phyloP scores from a whole-genome alignment of 192 early-diverging fungal species.

The Linnemannia schmuckeri region DNA sequence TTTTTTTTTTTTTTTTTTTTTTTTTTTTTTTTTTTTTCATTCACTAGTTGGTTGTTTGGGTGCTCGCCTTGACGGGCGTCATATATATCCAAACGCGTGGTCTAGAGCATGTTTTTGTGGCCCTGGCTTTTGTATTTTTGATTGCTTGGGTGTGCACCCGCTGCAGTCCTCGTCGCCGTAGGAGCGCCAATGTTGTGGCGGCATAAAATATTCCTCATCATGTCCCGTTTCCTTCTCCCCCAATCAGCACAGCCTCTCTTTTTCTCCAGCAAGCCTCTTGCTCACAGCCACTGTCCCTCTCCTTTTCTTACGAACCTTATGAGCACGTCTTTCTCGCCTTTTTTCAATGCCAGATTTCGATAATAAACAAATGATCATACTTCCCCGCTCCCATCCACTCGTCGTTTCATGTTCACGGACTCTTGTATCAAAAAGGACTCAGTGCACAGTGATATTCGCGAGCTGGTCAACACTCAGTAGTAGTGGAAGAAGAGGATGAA shows the following conservation, averaged over 20 bases:
- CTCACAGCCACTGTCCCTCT: conserved; percentile 1
- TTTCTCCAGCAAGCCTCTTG: background rate
- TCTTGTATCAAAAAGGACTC: background rate
- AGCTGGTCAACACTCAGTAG: background rate
- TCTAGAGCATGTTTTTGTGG: conserved; percentile 22
- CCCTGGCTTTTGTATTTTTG: conserved; percentile 14
- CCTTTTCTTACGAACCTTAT: background rate
- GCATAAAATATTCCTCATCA: background rate
- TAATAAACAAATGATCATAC: background rate
- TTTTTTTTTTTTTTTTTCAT: background rate
- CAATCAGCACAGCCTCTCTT: background rate
- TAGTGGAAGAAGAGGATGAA: background rate
- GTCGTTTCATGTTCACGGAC: background rate
- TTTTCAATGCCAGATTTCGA: background rate
- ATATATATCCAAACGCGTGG: conserved; percentile 16
- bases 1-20: background rate
- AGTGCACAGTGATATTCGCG: background rate
- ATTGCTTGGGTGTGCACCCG: conserved; percentile 22
- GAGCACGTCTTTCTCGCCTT: background rate
- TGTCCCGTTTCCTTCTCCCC: background rate
- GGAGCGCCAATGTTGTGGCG: background rate
- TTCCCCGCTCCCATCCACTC: background rate
- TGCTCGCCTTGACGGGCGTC: conserved; percentile 11
- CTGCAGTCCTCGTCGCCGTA: conserved; percentile 6
- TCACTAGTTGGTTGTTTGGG: conserved; percentile 7